These are phyloP conservation scores for Xylaria sp. DNA, from an alignment of 2,329 filamentous ascomycete species.

Conservation along the genomic window DNA sequence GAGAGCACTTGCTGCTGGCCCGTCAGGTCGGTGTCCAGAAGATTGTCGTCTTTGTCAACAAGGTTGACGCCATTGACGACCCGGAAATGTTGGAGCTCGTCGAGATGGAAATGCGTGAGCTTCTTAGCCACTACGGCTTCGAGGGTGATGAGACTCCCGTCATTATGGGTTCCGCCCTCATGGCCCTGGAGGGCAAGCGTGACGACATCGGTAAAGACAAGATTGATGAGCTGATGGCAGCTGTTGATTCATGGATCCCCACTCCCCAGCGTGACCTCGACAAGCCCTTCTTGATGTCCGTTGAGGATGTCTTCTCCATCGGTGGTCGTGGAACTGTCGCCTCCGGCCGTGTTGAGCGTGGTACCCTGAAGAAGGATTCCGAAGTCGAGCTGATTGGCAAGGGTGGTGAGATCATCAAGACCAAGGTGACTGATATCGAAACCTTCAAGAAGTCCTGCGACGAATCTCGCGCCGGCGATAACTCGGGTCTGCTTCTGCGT, in stretches of 20 bases:
- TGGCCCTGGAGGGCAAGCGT: constrained; percentile 87
- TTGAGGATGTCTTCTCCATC: constrained; percentile 93
- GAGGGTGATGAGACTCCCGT: constrained; percentile 98
- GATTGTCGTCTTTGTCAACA: constrained; percentile 99
- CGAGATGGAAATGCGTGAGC: constrained; percentile 99
- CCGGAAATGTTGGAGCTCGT: constrained; percentile 99
- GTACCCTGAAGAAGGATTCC: constrained; percentile 89
- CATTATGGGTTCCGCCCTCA: constrained; percentile 95
- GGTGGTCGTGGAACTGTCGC: constrained; percentile 95
- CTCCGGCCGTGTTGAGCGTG: constrained; percentile 97
- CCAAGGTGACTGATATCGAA: constrained; percentile 99
- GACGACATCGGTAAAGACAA: constrained; percentile 87
- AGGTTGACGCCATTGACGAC: constrained; percentile 97
- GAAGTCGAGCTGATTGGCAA: constrained; percentile 97
- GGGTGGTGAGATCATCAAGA: constrained; percentile 85
- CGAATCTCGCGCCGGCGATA: constrained; percentile 95
- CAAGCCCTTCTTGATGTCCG: constrained; percentile 99
- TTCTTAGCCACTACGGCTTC: constrained; percentile 91
- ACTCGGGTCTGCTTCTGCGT: constrained; percentile 96
- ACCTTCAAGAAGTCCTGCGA: constrained; percentile 99
- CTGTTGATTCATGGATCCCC: constrained; percentile 96
- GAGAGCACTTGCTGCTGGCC: constrained; percentile 97
- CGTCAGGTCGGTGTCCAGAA: constrained; percentile 98
- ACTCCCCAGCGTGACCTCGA: constrained; percentile 93
- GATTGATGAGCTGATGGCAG: constrained; percentile 90